Evolutionary conservation across 106 monocot genomes (phyloP), one percentile per base, ranked within the genome.

Genomic region (Dendrobium huoshanense): DNA sequence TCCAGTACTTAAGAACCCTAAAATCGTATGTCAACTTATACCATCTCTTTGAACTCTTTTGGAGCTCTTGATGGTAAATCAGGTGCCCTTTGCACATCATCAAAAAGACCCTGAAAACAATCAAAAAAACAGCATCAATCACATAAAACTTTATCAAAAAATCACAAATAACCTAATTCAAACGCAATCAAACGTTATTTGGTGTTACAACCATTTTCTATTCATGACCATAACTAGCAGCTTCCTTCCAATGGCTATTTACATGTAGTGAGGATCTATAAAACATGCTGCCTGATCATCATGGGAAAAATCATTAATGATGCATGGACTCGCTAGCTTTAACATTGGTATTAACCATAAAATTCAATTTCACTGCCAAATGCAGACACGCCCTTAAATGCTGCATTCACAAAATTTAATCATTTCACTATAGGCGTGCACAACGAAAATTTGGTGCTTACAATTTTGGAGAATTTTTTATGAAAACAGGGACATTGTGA

Each of bases 61-160:
- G 90, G 90, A 75, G 82, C 82, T 91, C 84, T 98, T 75, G 82
- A 83, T 78, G 88, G 88, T 68, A 98, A 88, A 67, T 41, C 68
- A 72, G 86, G 77, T 81, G 89, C 81, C 77, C 87, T 90, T 84
- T 92, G 88, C 79, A 98, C 97, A 81, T 98, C 94, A 87, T 98
- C 94, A 89, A 94, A 88, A 82, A 84, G 82, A 6, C 90, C 92
- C 94, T 92, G 49, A 56, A 78, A 65, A 29, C 18, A 81, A 49
- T 7, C 47, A 82, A 20, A 73, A 80, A 19, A 25, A 65, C 40
- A 29, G 20, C 40, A 59, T 75, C 49, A 24, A 59, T 31, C 29
- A 20, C 4, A 40, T 41, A 55, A 40, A 29, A 11, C 13, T 3
- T 6, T 22, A 73, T 5, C 41, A 78, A 82, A n/a, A 43, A 70